Base-by-base conservation (phyloP, 2,329 filamentous ascomycete genomes). In the Botrytis pseudocinerea region DNA sequence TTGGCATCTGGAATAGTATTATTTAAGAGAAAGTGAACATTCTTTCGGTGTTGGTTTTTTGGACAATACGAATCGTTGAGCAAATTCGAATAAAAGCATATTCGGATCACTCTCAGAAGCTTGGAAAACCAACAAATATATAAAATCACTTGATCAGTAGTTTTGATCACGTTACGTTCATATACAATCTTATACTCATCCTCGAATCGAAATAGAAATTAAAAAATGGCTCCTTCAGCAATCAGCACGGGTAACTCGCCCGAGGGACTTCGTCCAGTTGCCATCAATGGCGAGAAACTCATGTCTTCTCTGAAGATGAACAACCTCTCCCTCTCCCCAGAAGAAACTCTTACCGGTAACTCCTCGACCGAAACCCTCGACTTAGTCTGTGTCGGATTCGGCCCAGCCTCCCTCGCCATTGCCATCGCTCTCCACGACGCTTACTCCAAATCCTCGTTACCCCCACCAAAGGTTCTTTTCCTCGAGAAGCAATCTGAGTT, bases 381-480 rank as follows among this genome's bases (percentile, higher is more conserved):
- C 82, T 85, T 98, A 70, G 85, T 98, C 77, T 97, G 94, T 82
- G 90, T 97, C 72, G 95, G 95, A 38, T 98, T 98, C 80, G 95
- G 95, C 12, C 95, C 95, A 32, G 95, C 95, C 42, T 96, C 94
- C 74, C 86, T 98, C 51, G 92, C 95, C 28, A 92, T 98, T 75
- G 95, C 93, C 22, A 92, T 97, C 73, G 95, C 96, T 38, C 87
- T 98, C 60, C 91, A 97, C 82, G 95, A 98, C 82, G 85, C 89
- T n/a, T 83, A 93, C 71, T 80, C 83, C 78, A 80, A 68, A 44
- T 38, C 84, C 78, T 87, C 76, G 64, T 78, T 80, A 54, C 69
- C 48, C 8, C 71, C 72, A 79, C 92, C 93, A 65, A 94, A 92
- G 81, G 90, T 97, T 5, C 87, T 93, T 62, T 98, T 98, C 83